These are phyloP conservation scores for Canavalia ensiformis DNA, from an alignment of 306 rosid species.

Conservation along the genomic window DNA sequence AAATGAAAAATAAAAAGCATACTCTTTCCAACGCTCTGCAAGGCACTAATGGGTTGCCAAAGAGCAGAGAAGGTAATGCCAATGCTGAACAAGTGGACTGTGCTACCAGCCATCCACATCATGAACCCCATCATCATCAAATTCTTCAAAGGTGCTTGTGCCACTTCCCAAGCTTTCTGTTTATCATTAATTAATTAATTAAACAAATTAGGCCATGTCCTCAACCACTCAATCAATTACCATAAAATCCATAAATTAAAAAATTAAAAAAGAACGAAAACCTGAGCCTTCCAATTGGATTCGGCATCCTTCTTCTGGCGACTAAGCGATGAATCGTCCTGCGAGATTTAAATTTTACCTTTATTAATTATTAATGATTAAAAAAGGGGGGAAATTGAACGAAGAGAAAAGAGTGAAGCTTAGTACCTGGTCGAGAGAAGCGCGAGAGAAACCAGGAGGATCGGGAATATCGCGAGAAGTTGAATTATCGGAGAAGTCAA, in stretches of 20 bases:
- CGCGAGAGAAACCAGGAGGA: constrained; percentile 96
- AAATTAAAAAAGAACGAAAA: background rate
- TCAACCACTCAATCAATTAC: background rate
- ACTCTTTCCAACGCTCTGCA: constrained; percentile 95
- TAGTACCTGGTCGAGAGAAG: constrained; percentile 79
- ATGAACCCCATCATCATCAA: constrained; percentile 99
- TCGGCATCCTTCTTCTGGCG: constrained; percentile 98
- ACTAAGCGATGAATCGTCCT: constrained; percentile 92
- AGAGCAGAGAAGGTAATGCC: constrained; percentile 99
- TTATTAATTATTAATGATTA: no score
- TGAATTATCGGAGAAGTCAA: constrained; percentile 83
- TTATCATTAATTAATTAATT: background rate
- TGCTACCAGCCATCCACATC: constrained; percentile 99
- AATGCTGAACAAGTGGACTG: constrained; percentile 96
- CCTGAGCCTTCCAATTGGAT: constrained; percentile 96
- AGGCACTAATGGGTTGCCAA: constrained; percentile 97
- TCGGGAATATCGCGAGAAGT: constrained; percentile 78
- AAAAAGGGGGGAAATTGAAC: background rate
- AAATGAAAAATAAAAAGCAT: background rate
- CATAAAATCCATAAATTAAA: background rate
- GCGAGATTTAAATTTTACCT: background rate
- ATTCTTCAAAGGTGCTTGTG: constrained; percentile 97
- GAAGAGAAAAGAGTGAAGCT: background rate
- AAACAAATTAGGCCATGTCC: background rate
- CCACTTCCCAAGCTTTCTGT: constrained; percentile 99